These are phyloP conservation scores for Tilletiaria anomala DNA, from an alignment of 1,284 basidiomycete genomes.

Conservation along the genomic window DNA sequence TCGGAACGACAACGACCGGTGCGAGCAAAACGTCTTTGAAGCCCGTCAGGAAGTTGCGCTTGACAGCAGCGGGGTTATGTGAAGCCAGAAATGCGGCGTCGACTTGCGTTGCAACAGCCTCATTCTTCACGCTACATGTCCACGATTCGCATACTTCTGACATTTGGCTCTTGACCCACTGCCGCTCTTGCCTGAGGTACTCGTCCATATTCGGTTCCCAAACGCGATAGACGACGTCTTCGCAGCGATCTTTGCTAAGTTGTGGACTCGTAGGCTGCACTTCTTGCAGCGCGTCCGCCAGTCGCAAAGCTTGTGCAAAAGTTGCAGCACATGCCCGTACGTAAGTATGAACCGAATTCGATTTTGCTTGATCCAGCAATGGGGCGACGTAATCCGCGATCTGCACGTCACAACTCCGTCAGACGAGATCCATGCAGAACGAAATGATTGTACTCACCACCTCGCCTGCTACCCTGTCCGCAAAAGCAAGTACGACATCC, in stretches of 20 bases:
- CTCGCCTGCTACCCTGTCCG: slow-evolving; percentile 60
- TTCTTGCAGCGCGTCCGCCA: slow-evolving; percentile 50
- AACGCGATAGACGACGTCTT: slow-evolving; percentile 72
- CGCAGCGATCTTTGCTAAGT: slow-evolving; percentile 26
- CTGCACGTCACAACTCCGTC: too few relatives aligned
- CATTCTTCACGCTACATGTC: slow-evolving; percentile 33
- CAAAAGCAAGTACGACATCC: slow-evolving; percentile 58
- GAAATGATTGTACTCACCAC: slow-evolving; percentile 42
- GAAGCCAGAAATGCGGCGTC: slow-evolving; percentile 56
- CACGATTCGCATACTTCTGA: slow-evolving; percentile 63
- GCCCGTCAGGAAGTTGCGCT: slow-evolving; percentile 76
- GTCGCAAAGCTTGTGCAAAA: slow-evolving; percentile 71
- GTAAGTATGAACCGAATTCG: too few relatives aligned
- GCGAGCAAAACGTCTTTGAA: slow-evolving; percentile 79
- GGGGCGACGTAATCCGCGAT: too few relatives aligned
- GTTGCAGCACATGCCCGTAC: slow-evolving; percentile 74
- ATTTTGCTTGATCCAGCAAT: too few relatives aligned
- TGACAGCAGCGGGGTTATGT: slow-evolving; percentile 76
- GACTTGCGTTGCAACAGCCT: slow-evolving; percentile 13
- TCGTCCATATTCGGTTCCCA: slow-evolving; percentile 92
- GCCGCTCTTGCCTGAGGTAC: slow-evolving; percentile 83
- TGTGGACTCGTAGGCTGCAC: slow-evolving; percentile 17
- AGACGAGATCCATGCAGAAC: neutral
- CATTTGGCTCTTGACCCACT: slow-evolving; percentile 60
- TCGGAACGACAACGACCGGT: slow-evolving; percentile 88